A percentile compares a stretch with the other conserved stretches of the same genome.
Evolutionary conservation across 2,329 filamentous ascomycete species (phyloP).

Genomic region (Scleromitrula shiraiana): DNA sequence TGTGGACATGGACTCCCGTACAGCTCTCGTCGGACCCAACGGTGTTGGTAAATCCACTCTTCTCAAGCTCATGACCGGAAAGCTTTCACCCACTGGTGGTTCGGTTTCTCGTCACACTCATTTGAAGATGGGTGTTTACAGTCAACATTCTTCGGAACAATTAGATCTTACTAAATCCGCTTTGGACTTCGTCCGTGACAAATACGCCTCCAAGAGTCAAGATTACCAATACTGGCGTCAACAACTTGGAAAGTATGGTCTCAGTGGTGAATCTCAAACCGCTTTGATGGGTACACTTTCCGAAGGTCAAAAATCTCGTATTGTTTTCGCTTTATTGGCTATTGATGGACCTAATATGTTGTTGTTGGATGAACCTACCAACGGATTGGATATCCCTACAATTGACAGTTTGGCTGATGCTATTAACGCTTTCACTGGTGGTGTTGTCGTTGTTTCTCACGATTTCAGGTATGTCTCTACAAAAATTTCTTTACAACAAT

Average conservation of each 20-base stretch:
- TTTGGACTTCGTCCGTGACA: slow-evolving; percentile 95
- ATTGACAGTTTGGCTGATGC: slow-evolving; percentile 97
- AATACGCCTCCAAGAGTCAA: slow-evolving; percentile 80
- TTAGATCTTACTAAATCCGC: slow-evolving; percentile 97
- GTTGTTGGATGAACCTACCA: slow-evolving; percentile 95
- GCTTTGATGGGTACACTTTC: slow-evolving; percentile 96
- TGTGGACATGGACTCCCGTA: slow-evolving; percentile 99
- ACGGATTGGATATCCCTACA: slow-evolving; percentile 97
- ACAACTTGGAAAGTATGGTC: slow-evolving; percentile 89
- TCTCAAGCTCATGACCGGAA: slow-evolving; percentile 91
- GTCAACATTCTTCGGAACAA: slow-evolving; percentile 96
- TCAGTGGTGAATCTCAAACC: slow-evolving; percentile 89
- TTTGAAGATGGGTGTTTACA: slow-evolving; percentile 97
- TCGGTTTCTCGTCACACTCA: slow-evolving; percentile 88
- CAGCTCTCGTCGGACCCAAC: slow-evolving; percentile 93
- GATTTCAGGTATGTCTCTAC: slow-evolving; percentile 75
- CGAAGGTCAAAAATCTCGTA: slow-evolving; percentile 95
- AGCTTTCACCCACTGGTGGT: slow-evolving; percentile 77
- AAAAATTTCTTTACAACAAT: not conserved
- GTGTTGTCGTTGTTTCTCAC: slow-evolving; percentile 97
- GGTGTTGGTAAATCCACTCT: slow-evolving; percentile 98
- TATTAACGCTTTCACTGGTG: slow-evolving; percentile 88
- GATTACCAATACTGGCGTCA: slow-evolving; percentile 99
- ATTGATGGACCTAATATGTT: slow-evolving; percentile 98
- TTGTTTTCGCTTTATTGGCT: slow-evolving; percentile 92